Percentiles rank a stretch among this genome's conserved stretches.
phyloP scores from a whole-genome alignment of 805 yeast species.

The Starmerella kuoi region DNA sequence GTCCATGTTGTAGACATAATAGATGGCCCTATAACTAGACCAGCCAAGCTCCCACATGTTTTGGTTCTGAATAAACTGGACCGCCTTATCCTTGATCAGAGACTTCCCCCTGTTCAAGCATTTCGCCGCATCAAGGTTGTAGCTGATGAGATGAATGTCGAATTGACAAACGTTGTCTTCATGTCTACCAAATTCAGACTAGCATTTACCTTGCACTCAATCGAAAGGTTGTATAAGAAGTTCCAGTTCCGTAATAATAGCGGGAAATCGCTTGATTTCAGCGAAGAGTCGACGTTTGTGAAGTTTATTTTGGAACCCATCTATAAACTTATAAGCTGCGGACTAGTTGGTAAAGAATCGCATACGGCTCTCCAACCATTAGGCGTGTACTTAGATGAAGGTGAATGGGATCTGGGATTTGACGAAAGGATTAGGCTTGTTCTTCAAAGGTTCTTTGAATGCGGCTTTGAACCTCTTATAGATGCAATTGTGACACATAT shows the following conservation, averaged over 20 bases:
- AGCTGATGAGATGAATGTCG: slow-evolving; percentile 36
- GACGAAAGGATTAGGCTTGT: slow-evolving; percentile 8
- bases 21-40: slow-evolving; percentile 57
- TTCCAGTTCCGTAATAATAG: slow-evolving; percentile 26
- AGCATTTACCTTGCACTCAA: slow-evolving; percentile 55
- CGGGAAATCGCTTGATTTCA: background rate
- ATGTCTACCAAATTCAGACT: slow-evolving; percentile 53
- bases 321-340: slow-evolving; percentile 56
- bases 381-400: slow-evolving; percentile 25
- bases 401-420: slow-evolving; percentile 2
- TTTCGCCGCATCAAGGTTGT: slow-evolving; percentile 51
- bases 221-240: slow-evolving; percentile 40
- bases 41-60: slow-evolving; percentile 28
- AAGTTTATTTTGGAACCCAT: slow-evolving; percentile 64
- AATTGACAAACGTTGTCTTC: slow-evolving; percentile 59
- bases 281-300: slow-evolving; percentile 31
- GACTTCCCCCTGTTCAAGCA: slow-evolving; percentile 61
- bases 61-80: slow-evolving; percentile 73
- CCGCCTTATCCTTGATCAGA: slow-evolving; percentile 66
- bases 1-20: slow-evolving; percentile 68
- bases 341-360: slow-evolving; percentile 41
- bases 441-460: slow-evolving; percentile 10
- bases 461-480: background rate
- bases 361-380: slow-evolving; percentile 36
- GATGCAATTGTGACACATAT: slow-evolving; percentile 2